Evolutionary conservation across 75 land plant species (phyloP).

Genomic region (Chamaecyparis obtusa): DNA sequence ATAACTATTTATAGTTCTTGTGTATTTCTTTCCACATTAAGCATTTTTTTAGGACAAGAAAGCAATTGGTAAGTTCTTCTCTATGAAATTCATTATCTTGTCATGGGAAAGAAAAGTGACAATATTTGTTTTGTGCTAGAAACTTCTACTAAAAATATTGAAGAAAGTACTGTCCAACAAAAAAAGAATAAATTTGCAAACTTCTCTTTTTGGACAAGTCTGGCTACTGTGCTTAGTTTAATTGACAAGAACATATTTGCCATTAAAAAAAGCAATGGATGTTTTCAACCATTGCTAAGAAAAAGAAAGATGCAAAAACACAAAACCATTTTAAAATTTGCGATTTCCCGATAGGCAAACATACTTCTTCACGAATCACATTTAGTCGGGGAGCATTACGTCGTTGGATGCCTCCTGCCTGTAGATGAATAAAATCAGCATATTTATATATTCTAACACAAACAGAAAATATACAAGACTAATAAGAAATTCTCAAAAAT

Average conservation of each 20-base stretch:
- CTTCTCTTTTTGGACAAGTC: not conserved
- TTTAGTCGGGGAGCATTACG: conserved; percentile 79
- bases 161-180: not conserved
- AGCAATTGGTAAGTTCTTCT: not conserved
- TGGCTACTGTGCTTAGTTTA: not conserved
- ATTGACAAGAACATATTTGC: not conserved
- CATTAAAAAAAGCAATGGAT: not conserved
- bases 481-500: not conserved
- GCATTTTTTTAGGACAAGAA: not conserved
- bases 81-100: not conserved
- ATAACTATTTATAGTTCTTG: not conserved
- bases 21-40: not conserved
- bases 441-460: not conserved
- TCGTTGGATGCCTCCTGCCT: conserved; percentile 90
- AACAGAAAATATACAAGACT: not conserved
- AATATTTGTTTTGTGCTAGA: not conserved
- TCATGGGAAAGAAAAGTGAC: not conserved
- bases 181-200: not conserved
- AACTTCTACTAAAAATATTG: not conserved
- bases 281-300: not conserved
- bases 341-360: conserved; percentile 5
- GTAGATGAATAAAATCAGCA: not conserved
- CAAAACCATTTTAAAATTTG: not conserved
- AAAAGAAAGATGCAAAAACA: not conserved
- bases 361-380: conserved; percentile 91